Evolutionary conservation across 2,329 filamentous ascomycete genomes (phyloP).

Genomic region (Lecanoromycetidae sp.): DNA sequence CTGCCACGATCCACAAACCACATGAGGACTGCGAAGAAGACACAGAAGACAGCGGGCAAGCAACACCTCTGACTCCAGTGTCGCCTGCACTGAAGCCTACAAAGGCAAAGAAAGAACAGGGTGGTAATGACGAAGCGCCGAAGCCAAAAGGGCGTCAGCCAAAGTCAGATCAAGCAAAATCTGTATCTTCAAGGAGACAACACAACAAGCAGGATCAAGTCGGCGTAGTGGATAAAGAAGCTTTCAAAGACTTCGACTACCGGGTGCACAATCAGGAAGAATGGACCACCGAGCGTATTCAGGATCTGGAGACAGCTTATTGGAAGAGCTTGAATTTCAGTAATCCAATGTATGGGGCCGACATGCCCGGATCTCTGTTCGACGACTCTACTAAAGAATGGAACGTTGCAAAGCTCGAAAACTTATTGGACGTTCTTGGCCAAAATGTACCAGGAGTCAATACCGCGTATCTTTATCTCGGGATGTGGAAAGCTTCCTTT

Average conservation of each 20-base stretch:
- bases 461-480: conserved; percentile 91
- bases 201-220: conserved; percentile 68
- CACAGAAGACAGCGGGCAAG: conserved; percentile 29
- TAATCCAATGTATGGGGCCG: conserved; percentile 85
- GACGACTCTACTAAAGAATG: conserved; percentile 71
- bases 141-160: conserved; percentile 45
- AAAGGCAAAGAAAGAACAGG: conserved; percentile 24
- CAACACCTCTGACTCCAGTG: conserved; percentile 42
- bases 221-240: conserved; percentile 74
- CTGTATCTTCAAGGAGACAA: conserved; percentile 75
- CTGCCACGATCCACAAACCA: conserved; percentile 22
- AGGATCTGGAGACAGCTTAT: conserved; percentile 86
- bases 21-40: conserved; percentile 32
- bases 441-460: conserved; percentile 96
- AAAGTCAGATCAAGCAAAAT: conserved; percentile 51
- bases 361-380: conserved; percentile 92
- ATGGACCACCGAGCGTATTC: conserved; percentile 80
- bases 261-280: conserved; percentile 71
- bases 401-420: conserved; percentile 92
- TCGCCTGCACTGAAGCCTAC: conserved; percentile 33
- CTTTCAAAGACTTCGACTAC: conserved; percentile 86
- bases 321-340: conserved; percentile 97
- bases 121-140: conserved; percentile 31
- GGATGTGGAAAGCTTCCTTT: conserved; percentile 99
- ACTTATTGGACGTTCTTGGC: conserved; percentile 83